phyloP scores from a whole-genome alignment of 73 alveolate species.

The Paramecium biaurelia region DNA sequence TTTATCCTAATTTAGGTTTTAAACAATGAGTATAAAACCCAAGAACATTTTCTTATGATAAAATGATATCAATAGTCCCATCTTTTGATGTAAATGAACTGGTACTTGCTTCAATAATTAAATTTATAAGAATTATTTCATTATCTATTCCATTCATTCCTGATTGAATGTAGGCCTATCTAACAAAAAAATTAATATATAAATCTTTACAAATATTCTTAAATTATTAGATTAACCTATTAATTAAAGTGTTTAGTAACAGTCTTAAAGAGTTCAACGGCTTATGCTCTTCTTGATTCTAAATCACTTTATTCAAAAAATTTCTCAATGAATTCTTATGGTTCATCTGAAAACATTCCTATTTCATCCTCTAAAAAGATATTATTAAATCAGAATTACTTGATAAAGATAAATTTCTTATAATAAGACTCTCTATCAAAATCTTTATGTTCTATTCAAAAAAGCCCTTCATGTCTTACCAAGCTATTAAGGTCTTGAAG shows the following conservation, averaged over 20 bases:
- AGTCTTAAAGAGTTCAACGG: constrained; percentile 52
- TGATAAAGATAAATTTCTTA: constrained; percentile 22
- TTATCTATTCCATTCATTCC: constrained; percentile 20
- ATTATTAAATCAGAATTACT: not conserved
- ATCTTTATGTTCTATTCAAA: constrained; percentile 4
- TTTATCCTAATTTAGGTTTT: constrained; percentile 36
- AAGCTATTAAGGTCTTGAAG: constrained; percentile 44
- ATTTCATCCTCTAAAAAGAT: not conserved
- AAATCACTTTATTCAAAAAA: constrained; percentile 46
- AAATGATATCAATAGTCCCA: constrained; percentile 39
- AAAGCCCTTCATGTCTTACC: constrained; percentile 49
- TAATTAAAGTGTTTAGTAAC: not conserved
- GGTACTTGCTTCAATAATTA: constrained; percentile 52
- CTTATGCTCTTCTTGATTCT: constrained; percentile 43
- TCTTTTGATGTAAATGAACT: constrained; percentile 47
- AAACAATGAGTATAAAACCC: constrained; percentile 16
- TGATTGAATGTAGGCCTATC: not conserved
- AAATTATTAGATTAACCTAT: not conserved
- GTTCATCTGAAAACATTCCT: constrained; percentile 36
- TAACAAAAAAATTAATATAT: not conserved
- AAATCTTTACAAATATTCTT: not conserved
- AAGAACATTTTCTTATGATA: constrained; percentile 6
- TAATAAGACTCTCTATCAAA: constrained; percentile 6
- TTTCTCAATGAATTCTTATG: constrained; percentile 42
- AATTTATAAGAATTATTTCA: constrained; percentile 47